A percentile compares a stretch with the other conserved stretches of the same genome.
Conservation (phyloP, 2,329 filamentous ascomycete genomes). For the Fusarium veterinarium region DNA sequence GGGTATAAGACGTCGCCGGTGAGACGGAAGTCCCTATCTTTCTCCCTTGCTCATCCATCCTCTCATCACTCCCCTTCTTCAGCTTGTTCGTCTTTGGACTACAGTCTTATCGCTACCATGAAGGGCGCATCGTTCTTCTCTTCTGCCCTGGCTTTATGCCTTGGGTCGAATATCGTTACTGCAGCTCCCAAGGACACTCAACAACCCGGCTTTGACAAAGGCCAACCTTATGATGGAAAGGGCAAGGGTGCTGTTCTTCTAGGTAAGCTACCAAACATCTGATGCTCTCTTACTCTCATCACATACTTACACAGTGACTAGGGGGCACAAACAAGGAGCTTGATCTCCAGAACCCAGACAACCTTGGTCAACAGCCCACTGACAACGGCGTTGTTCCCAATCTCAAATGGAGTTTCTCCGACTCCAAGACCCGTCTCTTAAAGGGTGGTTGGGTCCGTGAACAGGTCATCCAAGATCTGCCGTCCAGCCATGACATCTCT, state of each 20-base stretch:
- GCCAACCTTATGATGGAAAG: conserved; percentile 66
- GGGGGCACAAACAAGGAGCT: conserved; percentile 72
- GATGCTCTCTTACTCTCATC: fast-evolving
- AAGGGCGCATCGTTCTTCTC: conserved; percentile 24
- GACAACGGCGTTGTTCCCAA: conserved; percentile 74
- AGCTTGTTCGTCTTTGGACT: fast-evolving
- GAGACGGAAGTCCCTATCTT: background rate
- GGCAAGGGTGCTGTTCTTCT: conserved; percentile 69
- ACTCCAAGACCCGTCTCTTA: conserved; percentile 71
- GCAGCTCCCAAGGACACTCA: conserved; percentile 30
- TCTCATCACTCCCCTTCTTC: background rate
- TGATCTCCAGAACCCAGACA: conserved; percentile 72
- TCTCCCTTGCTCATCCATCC: background rate
- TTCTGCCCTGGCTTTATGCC: conserved; percentile 19
- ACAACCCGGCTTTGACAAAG: conserved; percentile 50
- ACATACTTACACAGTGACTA: background rate
- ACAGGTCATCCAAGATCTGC: conserved; percentile 75
- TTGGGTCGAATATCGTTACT: conserved; percentile 6
- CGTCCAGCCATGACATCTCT: conserved; percentile 72
- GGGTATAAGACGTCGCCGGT: conserved; percentile 6
- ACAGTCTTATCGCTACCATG: background rate
- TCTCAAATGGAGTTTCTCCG: conserved; percentile 76
- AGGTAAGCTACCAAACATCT: conserved; percentile 52
- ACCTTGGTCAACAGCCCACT: conserved; percentile 70
- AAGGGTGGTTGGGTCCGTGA: conserved; percentile 74